Evolutionary conservation across 805 yeast genomes (phyloP).

Genomic region (Schwanniomyces vanrijiae): DNA sequence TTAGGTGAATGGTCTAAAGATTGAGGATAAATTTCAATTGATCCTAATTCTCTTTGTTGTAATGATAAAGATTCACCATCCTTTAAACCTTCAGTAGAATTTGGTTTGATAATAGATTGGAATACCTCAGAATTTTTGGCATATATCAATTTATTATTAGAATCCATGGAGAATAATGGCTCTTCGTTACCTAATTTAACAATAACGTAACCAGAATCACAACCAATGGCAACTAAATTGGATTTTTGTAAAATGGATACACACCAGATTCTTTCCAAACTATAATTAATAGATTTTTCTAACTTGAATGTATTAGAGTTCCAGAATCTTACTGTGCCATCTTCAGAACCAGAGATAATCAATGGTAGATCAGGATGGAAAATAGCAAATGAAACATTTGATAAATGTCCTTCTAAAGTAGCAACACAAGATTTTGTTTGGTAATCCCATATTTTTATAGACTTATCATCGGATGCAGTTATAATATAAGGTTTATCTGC

Average conservation of each 20-base stretch:
- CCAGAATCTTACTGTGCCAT: constrained; percentile 93
- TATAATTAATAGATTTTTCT: constrained; percentile 87
- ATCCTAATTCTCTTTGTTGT: constrained; percentile 88
- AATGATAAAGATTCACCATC: constrained; percentile 82
- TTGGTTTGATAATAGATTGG: constrained; percentile 72
- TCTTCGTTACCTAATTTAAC: constrained; percentile 90
- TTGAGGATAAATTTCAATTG: constrained; percentile 90
- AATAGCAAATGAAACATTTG: constrained; percentile 94
- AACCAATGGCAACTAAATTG: constrained; percentile 86
- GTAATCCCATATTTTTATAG: constrained; percentile 92
- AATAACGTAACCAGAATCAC: constrained; percentile 91
- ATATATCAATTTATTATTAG: constrained; percentile 88
- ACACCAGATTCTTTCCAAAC: constrained; percentile 98
- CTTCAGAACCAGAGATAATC: constrained; percentile 95
- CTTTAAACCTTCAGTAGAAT: constrained; percentile 59
- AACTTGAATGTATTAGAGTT: constrained; percentile 90
- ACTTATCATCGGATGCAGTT: constrained; percentile 87
- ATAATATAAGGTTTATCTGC: constrained; percentile 95
- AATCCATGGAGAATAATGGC: constrained; percentile 91
- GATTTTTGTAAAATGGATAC: constrained; percentile 68
- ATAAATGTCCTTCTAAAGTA: constrained; percentile 87
- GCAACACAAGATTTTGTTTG: constrained; percentile 97
- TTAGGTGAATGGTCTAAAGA: constrained; percentile 90
- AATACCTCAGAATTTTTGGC: constrained; percentile 88
- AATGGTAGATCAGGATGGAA: constrained; percentile 98